These are phyloP conservation scores for Penicillium coprophilum DNA, from an alignment of 495 filamentous ascomycete genomes.

Conservation along the genomic window DNA sequence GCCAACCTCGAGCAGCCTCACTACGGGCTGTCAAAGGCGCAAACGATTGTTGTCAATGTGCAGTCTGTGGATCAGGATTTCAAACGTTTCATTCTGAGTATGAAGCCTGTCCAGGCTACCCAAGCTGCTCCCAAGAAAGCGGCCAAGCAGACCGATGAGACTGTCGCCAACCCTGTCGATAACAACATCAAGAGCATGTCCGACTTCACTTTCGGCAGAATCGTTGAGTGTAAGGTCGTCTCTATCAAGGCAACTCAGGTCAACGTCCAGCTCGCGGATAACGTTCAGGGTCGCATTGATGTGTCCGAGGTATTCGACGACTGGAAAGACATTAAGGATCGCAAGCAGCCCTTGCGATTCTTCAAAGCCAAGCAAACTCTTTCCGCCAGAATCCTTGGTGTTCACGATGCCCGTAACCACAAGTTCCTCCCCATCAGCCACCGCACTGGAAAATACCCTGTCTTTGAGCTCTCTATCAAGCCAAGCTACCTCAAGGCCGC, in stretches of 20 bases:
- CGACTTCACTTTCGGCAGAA: slow-evolving; percentile 70
- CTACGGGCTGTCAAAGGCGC: slow-evolving; percentile 72
- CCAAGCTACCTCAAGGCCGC: slow-evolving; percentile 58
- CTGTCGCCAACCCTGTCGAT: slow-evolving; percentile 67
- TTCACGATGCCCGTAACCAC: slow-evolving; percentile 88
- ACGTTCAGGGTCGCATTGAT: slow-evolving; percentile 86
- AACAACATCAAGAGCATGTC: slow-evolving; percentile 59
- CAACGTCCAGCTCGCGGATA: slow-evolving; percentile 86
- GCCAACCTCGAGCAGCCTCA: slow-evolving; percentile 63
- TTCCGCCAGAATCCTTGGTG: slow-evolving; percentile 73
- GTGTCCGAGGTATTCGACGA: slow-evolving; percentile 84
- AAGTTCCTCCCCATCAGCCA: slow-evolving; percentile 90
- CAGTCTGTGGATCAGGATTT: slow-evolving; percentile 61
- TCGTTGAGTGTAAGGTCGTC: slow-evolving; percentile 74
- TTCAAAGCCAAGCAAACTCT: slow-evolving; percentile 72
- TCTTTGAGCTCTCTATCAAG: slow-evolving; percentile 89
- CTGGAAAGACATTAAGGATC: slow-evolving; percentile 81
- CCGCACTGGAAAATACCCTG: slow-evolving; percentile 68
- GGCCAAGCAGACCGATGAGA: slow-evolving; percentile 35
- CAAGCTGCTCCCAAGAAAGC: slow-evolving; percentile 35
- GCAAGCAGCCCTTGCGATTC: slow-evolving; percentile 69
- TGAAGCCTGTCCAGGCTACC: slow-evolving; percentile 45
- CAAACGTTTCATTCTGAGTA: slow-evolving; percentile 62
- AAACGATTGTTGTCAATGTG: slow-evolving; percentile 69
- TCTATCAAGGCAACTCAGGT: slow-evolving; percentile 87